Conservation (phyloP, 805 yeast genomes). For the Metschnikowia koreensis region DNA sequence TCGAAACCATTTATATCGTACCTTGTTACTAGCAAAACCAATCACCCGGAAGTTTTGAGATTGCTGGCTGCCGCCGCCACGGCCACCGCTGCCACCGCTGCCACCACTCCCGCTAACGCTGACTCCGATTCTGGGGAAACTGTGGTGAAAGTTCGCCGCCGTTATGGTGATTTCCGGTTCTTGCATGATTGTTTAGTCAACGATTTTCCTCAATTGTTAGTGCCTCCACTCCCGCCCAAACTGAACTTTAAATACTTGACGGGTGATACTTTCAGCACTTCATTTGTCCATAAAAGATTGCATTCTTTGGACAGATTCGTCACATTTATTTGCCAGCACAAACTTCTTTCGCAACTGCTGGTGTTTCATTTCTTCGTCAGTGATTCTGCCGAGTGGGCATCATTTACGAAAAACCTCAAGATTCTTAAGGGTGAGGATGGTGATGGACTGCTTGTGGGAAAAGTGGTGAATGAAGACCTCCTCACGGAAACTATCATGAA, state of each 20-base stretch:
- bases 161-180: conserved; percentile 85
- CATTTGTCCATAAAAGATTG: conserved; percentile 80
- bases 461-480: conserved; percentile 62
- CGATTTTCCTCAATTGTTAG: conserved; percentile 80
- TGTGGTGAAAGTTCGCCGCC: conserved; percentile 59
- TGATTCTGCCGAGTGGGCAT: conserved; percentile 72
- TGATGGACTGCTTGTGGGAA: conserved; percentile 30
- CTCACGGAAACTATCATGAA: conserved; percentile 91
- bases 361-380: conserved; percentile 65
- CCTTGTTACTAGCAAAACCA: conserved; percentile 59
- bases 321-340: conserved; percentile 71
- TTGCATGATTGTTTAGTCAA: conserved; percentile 69
- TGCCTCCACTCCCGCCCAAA: conserved; percentile 94
- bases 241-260: conserved; percentile 87
- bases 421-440: conserved; percentile 20
- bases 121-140: conserved; percentile 12
- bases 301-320: conserved; percentile 77
- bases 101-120: background rate
- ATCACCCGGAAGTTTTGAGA: conserved; percentile 54
- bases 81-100: background rate
- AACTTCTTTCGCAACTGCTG: conserved; percentile 64
- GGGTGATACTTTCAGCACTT: conserved; percentile 86
- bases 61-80: conserved; percentile 15
- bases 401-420: conserved; percentile 59
- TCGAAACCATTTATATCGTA: conserved; percentile 78